Evolutionary conservation across 2,329 filamentous ascomycete genomes (phyloP).

Genomic region (Penicillium brasilianum): DNA sequence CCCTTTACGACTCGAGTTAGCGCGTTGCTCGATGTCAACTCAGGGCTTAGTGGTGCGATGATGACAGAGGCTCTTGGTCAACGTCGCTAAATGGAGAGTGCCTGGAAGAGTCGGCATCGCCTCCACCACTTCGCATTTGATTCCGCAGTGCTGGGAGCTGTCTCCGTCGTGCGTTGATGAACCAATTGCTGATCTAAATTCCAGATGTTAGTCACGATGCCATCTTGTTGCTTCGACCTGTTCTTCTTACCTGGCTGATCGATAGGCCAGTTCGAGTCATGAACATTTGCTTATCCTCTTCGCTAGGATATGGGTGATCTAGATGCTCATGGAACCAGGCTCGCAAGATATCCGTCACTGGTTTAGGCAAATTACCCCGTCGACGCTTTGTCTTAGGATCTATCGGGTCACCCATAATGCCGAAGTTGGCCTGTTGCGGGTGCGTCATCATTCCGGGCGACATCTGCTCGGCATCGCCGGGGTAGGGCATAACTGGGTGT

Average conservation of each 20-base stretch:
- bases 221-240: neutral
- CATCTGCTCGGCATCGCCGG: constrained; percentile 39
- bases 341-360: constrained; percentile 80
- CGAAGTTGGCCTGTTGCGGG: constrained; percentile 44
- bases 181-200: constrained; percentile 59
- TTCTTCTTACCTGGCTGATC: constrained; percentile 63
- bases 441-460: constrained; percentile 38
- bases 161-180: constrained; percentile 57
- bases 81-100: constrained; percentile 45
- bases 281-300: constrained; percentile 84
- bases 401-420: constrained; percentile 43
- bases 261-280: constrained; percentile 77
- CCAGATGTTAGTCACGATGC: neutral
- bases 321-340: constrained; percentile 80
- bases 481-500: constrained; percentile 37
- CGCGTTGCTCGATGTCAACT: neutral
- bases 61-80: constrained; percentile 37
- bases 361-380: constrained; percentile 87
- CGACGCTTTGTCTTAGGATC: constrained; percentile 59
- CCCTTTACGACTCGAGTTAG: neutral
- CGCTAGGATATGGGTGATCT: constrained; percentile 81
- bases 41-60: constrained; percentile 32
- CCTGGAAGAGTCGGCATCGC: constrained; percentile 38
- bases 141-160: constrained; percentile 54
- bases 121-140: constrained; percentile 46